Evolutionary conservation across 345 rosid genomes (phyloP).

Genomic region (Clausena lansium): DNA sequence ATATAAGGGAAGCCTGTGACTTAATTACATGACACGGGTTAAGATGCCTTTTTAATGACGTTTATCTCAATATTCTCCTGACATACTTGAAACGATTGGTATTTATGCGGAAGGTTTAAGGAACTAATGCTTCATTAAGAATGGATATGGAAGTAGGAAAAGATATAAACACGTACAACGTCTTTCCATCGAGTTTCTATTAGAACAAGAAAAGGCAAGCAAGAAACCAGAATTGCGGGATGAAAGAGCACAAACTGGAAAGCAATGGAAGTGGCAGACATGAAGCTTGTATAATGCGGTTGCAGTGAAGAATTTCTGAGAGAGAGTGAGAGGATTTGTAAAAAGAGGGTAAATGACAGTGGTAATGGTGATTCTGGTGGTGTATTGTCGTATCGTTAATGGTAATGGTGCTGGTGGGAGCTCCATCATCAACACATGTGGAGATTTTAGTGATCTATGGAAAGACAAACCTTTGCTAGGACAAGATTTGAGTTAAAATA

Average conservation of each 20-base stretch:
- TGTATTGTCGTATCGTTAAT: constrained; percentile 11
- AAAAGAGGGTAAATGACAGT: constrained; percentile 25
- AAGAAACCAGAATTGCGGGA: constrained; percentile 21
- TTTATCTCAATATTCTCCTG: constrained; percentile 36
- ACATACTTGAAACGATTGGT: constrained; percentile 29
- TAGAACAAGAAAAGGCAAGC: constrained; percentile 36
- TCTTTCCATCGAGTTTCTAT: constrained; percentile 27
- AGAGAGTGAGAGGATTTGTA: constrained; percentile 12
- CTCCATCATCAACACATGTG: constrained; percentile 56
- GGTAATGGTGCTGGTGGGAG: constrained; percentile 44
- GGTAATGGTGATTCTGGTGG: constrained; percentile 36
- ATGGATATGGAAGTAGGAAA: constrained; percentile 26
- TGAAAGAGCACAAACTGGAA: constrained; percentile 17
- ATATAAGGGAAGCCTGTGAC: constrained; percentile 45
- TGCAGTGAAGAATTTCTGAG: constrained; percentile 28
- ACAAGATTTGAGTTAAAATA: constrained; percentile 41
- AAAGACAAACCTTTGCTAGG: constrained; percentile 41
- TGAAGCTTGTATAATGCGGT: constrained; percentile 39
- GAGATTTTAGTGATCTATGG: constrained; percentile 46
- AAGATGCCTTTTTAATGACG: constrained; percentile 33
- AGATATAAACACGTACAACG: constrained; percentile 19
- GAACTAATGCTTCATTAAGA: constrained; percentile 41
- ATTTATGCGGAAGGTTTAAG: constrained; percentile 25
- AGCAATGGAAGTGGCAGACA: constrained; percentile 69
- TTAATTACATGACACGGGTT: constrained; percentile 44